Evolutionary conservation across 768 basidiomycete genomes (phyloP).

Genomic region (Rhodosporidiobolus sp.): DNA sequence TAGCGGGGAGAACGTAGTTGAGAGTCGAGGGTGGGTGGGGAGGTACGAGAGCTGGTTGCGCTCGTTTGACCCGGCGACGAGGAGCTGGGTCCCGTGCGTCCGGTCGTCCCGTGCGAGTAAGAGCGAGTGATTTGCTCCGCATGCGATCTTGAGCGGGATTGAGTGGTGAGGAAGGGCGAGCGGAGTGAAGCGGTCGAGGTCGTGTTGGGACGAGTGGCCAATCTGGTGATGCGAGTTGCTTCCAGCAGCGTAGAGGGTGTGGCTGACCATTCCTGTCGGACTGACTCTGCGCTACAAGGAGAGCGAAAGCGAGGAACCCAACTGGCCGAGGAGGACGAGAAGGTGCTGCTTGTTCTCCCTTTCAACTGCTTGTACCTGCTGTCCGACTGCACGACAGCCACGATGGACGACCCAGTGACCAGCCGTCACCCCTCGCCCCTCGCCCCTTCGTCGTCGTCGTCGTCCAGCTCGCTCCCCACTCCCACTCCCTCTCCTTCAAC

Average conservation of each 20-base stretch:
- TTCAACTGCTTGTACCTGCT: too few relatives aligned
- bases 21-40: neutral
- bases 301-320: too few relatives aligned
- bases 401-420: neutral
- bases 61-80: constrained; percentile 71
- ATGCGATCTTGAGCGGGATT: constrained; percentile 57
- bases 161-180: neutral
- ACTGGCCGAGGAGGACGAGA: neutral
- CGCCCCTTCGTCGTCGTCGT: neutral
- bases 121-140: constrained; percentile 77
- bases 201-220: constrained; percentile 9
- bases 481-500: neutral
- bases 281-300: too few relatives aligned
- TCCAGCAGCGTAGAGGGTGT: constrained; percentile 30
- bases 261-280: too few relatives aligned
- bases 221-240: constrained; percentile 43
- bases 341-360: neutral
- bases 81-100: constrained; percentile 50
- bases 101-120: constrained; percentile 53
- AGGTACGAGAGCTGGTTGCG: constrained; percentile 60
- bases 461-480: neutral
- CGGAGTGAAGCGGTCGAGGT: constrained; percentile 18
- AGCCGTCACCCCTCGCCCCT: too few relatives aligned
- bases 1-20: neutral
- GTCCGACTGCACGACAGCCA: neutral